Base-by-base conservation (phyloP, 2,329 filamentous ascomycete species). In the Mariannaea elegans region DNA sequence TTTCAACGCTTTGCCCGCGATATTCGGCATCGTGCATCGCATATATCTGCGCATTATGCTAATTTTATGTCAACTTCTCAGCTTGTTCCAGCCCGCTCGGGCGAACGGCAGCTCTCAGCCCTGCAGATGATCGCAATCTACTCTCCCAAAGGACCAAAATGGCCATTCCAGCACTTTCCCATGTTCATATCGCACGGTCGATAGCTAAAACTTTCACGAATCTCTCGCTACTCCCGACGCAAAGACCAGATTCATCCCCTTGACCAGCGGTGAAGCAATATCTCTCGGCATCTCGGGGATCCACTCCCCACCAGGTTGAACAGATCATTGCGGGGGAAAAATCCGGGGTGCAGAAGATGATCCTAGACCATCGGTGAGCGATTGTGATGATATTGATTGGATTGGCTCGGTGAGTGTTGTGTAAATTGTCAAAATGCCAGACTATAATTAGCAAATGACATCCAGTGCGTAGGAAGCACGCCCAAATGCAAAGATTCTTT, bases 321-420 rank as follows among this genome's bases (percentile, higher is more conserved):
- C 46, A 27, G 44, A 52, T 46, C 23, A 32, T 16, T 69, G 66
- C 55, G 65, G 66, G 24, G 24, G 67, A 66, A 62, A 67, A 66
- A 66, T 69, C 67, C 42, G 67, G 67, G 67, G 67, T 69, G 47
- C 66, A 69, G 66, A 56, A 21, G 54, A 27, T 58, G 49, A 56
- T 44, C 21, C 19, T 16, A 9, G 23, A 44, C 13, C 41, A 23
- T 24, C 41, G 21, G 21, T 24, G 21, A 44, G 21, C 23, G 8
- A 44, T 44, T 27, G 41, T 13, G 21, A 24, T 44, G 7, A 24
- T 27, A 19, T 14, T n/a, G 21, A 14, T 23, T 21, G 31, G 21
- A 13, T 48, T 18, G 14, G 8, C 14, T 29, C 34, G 21, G 24
- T 50, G 47, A 19, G 16, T 29, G 1, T 34, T 16, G 29, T 13